Conservation (phyloP, 805 yeast genomes). For the Blastobotrys terrestris region DNA sequence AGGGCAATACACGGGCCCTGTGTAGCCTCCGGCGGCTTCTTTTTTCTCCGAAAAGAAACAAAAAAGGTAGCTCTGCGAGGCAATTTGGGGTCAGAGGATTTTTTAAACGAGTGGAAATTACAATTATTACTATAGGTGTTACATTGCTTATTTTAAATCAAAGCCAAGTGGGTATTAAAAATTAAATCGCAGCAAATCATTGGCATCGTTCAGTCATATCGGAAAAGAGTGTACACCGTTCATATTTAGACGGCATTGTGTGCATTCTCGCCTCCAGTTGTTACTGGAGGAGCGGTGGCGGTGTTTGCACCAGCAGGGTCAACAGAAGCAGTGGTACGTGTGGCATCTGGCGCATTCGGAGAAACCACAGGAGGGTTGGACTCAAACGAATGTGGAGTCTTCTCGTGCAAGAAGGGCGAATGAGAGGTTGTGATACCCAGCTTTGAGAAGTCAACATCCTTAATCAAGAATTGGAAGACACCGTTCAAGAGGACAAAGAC, state of each 20-base stretch:
- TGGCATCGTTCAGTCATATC: too few relatives aligned
- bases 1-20: too few relatives aligned
- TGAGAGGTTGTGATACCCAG: constrained; percentile 20
- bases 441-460: constrained; percentile 19
- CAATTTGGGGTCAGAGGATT: background rate
- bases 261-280: background rate
- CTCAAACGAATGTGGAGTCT: constrained; percentile 8
- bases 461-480: constrained; percentile 18
- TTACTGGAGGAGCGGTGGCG: constrained; percentile 6
- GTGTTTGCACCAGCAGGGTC: constrained; percentile 2
- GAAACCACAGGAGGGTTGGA: background rate
- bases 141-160: background rate
- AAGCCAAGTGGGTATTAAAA: background rate
- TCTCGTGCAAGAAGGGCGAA: constrained; percentile 19
- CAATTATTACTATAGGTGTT: background rate
- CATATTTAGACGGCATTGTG: constrained; percentile 3
- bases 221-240: background rate
- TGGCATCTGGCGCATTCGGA: constrained; percentile 9
- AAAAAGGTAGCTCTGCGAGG: too few relatives aligned
- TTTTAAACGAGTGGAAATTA: background rate
- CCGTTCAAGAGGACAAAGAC: constrained; percentile 31
- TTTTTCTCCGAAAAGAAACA: too few relatives aligned
- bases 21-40: too few relatives aligned
- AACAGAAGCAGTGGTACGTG: constrained; percentile 10
- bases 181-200: constrained; percentile 5